These are phyloP conservation scores for Sungouiella thailandica DNA, from an alignment of 805 yeast genomes.

Conservation along the genomic window DNA sequence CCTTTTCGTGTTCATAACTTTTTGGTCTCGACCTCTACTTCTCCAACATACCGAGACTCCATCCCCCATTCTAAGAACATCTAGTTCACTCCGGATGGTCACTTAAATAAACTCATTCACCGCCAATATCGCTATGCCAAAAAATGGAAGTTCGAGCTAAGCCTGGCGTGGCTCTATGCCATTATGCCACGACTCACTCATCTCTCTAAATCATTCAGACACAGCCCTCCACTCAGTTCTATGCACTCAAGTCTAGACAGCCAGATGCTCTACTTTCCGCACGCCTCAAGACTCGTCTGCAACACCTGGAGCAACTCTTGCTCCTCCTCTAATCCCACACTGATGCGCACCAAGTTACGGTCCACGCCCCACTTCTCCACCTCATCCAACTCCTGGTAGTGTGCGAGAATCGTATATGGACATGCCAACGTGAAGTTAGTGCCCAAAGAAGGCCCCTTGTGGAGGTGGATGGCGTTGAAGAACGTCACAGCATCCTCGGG, in stretches of 20 bases:
- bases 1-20: too few species aligned
- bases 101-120: too few species aligned
- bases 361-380: constrained; percentile 82
- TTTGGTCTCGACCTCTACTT: too few species aligned
- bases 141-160: too few species aligned
- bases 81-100: too few species aligned
- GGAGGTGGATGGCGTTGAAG: constrained; percentile 62
- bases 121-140: too few species aligned
- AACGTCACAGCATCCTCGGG: constrained; percentile 65
- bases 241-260: neutral
- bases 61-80: too few species aligned
- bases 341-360: constrained; percentile 67
- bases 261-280: constrained; percentile 1
- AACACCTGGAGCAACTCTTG: constrained; percentile 39
- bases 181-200: too few species aligned
- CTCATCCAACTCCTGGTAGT: constrained; percentile 74
- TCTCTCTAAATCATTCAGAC: too few species aligned
- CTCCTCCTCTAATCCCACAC: constrained; percentile 79
- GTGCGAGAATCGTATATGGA: constrained; percentile 86
- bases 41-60: too few species aligned
- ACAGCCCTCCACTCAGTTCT: too few species aligned
- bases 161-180: too few species aligned
- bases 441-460: constrained; percentile 90
- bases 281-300: constrained; percentile 12
- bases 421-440: constrained; percentile 86